phyloP scores from a whole-genome alignment of 2,329 filamentous ascomycete genomes.

The Fusarium praegraminearum region DNA sequence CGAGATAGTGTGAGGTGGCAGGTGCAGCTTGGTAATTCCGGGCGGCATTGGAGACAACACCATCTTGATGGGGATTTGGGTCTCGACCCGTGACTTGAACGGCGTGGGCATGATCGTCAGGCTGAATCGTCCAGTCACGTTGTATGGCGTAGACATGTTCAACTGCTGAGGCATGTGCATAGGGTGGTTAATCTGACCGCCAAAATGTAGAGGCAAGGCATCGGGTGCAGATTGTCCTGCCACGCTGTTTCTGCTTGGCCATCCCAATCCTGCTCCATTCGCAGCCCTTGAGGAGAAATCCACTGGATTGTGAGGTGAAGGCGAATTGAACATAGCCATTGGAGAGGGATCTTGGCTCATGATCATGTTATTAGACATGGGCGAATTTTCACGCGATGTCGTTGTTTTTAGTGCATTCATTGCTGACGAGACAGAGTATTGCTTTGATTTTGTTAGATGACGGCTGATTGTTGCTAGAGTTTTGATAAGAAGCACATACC shows the following conservation, averaged over 20 bases:
- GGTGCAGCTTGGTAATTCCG: conserved; percentile 82
- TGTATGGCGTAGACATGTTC: conserved; percentile 47
- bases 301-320: conserved; percentile 58
- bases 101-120: conserved; percentile 75
- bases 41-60: conserved; percentile 80
- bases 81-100: conserved; percentile 92
- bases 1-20: conserved; percentile 91
- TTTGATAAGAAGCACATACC: conserved; percentile 51
- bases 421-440: conserved; percentile 64
- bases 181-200: conserved; percentile 45
- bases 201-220: conserved; percentile 46
- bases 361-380: conserved; percentile 63
- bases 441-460: conserved; percentile 54
- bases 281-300: conserved; percentile 55
- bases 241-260: conserved; percentile 52
- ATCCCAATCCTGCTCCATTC: conserved; percentile 47
- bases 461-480: background rate
- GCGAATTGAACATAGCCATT: conserved; percentile 60
- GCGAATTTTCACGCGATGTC: conserved; percentile 66
- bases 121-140: conserved; percentile 53
- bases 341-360: conserved; percentile 67
- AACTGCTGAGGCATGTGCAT: conserved; percentile 51
- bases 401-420: conserved; percentile 62
- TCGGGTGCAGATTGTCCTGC: conserved; percentile 43
- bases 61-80: conserved; percentile 91